phyloP scores from a whole-genome alignment of 1,139 yeast genomes.

The Yamadazyma epiphylla region DNA sequence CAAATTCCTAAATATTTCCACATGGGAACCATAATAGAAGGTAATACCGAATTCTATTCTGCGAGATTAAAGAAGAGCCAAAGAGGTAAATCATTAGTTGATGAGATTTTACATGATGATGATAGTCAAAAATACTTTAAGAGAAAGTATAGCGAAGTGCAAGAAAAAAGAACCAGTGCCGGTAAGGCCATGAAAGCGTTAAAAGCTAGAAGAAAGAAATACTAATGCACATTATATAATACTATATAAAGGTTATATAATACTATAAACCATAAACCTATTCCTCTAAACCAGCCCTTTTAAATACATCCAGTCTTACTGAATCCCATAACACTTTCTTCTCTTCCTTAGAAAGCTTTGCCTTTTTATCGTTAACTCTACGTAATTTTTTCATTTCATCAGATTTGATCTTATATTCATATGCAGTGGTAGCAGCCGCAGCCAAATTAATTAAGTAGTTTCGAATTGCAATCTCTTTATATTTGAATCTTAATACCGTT shows the following conservation, averaged over 20 bases:
- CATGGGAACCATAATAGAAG: constrained; percentile 84
- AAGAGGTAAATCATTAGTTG: constrained; percentile 75
- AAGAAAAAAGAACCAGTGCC: constrained; percentile 70
- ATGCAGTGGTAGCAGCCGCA: constrained; percentile 54
- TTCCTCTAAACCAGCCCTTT: constrained; percentile 44
- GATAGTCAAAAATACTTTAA: constrained; percentile 74
- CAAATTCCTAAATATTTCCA: constrained; percentile 78
- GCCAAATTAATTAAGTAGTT: constrained; percentile 50
- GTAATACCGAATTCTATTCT: constrained; percentile 73
- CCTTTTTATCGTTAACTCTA: constrained; percentile 23
- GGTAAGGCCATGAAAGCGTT: constrained; percentile 65
- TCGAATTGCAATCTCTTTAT: constrained; percentile 45
- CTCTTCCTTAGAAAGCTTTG: constrained; percentile 38
- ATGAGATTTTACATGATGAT: constrained; percentile 74
- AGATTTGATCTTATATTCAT: constrained; percentile 42
- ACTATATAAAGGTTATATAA: constrained; percentile 13
- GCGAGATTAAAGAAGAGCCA: constrained; percentile 67
- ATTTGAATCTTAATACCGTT: constrained; percentile 31
- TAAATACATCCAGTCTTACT: constrained; percentile 47
- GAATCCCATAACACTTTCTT: constrained; percentile 47
- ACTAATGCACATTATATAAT: too few species aligned
- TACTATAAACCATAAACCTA: constrained; percentile 2
- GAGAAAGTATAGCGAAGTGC: constrained; percentile 80
- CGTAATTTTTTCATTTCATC: constrained; percentile 29
- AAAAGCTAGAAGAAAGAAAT: constrained; percentile 58